A percentile compares a stretch with the other conserved stretches of the same genome.
phyloP scores from a whole-genome alignment of 495 filamentous ascomycete species.

The Daldinia bambusicola region DNA sequence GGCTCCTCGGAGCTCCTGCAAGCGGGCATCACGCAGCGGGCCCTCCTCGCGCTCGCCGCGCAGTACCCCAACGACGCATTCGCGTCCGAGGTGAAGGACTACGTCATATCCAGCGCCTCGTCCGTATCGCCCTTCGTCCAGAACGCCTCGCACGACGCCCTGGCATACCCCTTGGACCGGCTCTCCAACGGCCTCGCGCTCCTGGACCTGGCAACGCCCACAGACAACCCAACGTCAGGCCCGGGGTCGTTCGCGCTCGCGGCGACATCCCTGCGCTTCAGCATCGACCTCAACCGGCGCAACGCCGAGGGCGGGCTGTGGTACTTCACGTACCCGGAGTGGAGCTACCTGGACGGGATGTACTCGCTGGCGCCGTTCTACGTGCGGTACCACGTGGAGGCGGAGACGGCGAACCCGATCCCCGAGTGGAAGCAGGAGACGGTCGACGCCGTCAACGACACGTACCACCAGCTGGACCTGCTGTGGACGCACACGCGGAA shows the following conservation, averaged over 20 bases:
- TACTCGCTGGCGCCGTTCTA: conserved; percentile 57
- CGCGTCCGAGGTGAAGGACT: conserved; percentile 33
- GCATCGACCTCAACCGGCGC: conserved; percentile 53
- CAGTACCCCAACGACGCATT: conserved; percentile 45
- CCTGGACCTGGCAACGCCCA: conserved; percentile 38
- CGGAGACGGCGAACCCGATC: background rate
- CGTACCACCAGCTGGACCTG: conserved; percentile 63
- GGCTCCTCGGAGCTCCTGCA: conserved; percentile 53
- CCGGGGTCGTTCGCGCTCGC: conserved; percentile 38
- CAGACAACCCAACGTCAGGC: conserved; percentile 33
- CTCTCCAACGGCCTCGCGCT: conserved; percentile 53
- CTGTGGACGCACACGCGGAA: conserved; percentile 61
- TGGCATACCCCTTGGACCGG: conserved; percentile 53
- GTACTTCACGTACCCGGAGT: conserved; percentile 59
- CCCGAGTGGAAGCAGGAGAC: conserved; percentile 11
- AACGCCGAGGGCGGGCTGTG: conserved; percentile 57
- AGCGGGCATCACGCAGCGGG: conserved; percentile 54
- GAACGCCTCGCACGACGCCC: conserved; percentile 51
- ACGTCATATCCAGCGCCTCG: conserved; percentile 42
- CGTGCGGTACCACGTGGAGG: conserved; percentile 26
- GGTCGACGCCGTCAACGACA: conserved; percentile 48
- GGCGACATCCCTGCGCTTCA: conserved; percentile 50
- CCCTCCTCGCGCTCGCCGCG: conserved; percentile 48
- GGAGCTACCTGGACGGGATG: conserved; percentile 62
- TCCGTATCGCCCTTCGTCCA: conserved; percentile 46